Base-by-base conservation (phyloP, 2,329 filamentous ascomycete species). In the Tympanopsis confertula region DNA sequence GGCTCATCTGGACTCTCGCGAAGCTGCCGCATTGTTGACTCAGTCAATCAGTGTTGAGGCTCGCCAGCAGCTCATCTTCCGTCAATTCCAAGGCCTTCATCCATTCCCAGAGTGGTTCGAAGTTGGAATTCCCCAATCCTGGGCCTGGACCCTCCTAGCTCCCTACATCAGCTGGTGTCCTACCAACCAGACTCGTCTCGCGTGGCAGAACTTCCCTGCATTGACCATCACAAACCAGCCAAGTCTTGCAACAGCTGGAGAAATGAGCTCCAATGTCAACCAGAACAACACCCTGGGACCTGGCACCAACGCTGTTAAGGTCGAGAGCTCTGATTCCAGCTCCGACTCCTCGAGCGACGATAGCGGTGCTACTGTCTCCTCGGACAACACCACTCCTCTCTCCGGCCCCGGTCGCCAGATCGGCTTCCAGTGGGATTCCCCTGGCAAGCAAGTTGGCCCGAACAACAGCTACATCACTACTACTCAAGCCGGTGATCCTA, bases 51-150 rank as follows among this genome's bases (percentile, higher is more conserved):
- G 82, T 3, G 80, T 78, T 10, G 85, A 91, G 54, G 82, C 84
- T 0, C 78, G 85, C 0, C 86, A 93, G 62, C 82, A 93, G 61
- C 68, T 88, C 64, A 78, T 84, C 46, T 91, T 91, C 68, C 78
- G 86, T 15, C 85, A 91, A 53, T 86, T 91, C 54, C 69, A 76
- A 22, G 86, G 85, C 13, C 69, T 86, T 5, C 83, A 84, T 58
- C 81, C 86, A 17, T 85, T 86, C 80, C 82, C 84, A 0, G 80
- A 82, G 7, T 91, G 82, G 82, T 87, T 89, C 52, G 77, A 85
- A 49, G 68, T 76, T 4, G 83, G 83, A 28, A 78, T 89, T 18
- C 85, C 84, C 0, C 86, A 93, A 55, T 85, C 79, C 0, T 93
- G 85, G 84, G 74, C 78, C 0, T 93, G 86, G 86, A 82, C 84